Evolutionary conservation across 2,329 filamentous ascomycete genomes (phyloP), one percentile per base, ranked within the genome.

Genomic region (Nannizziopsis barbatae): DNA sequence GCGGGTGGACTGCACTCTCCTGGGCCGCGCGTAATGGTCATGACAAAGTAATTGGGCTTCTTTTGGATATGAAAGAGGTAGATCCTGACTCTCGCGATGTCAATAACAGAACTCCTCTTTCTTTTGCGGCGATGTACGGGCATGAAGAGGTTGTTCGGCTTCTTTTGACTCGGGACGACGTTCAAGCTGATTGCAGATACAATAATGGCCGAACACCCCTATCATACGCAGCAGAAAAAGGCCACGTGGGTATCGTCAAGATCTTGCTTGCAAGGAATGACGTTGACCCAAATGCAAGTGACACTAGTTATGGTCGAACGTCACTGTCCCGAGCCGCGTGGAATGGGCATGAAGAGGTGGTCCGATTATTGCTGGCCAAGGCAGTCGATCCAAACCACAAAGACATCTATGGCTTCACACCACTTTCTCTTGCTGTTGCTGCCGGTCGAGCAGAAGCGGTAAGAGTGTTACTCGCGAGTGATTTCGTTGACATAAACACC

Each of bases 291-390:
- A 45, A 58, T 10, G 61, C 61, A 45, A 58, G 58, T 31, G 65
- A 69, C 22, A 27, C 4, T 49, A 61, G 67, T 50, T 48, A 52
- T 11, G 61, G 62, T 5, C 67, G 64, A 64, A 62, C 57, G 22
- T 17, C 36, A 10, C 10, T 39, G 15, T 39, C 12, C 12, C 17
- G 15, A 10, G 36, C 36, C 5, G 36, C 22, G 22, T 27, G 22
- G 22, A 27, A 27, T 7, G 22, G 22, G 7, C 22, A 27, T 27
- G 22, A 27, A 27, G 22, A 27, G 3, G 22, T 27, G 22, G 7
- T 27, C 22, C 22, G 22, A 7, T 27, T 27, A 27, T 7, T 27
- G 3, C 22, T 27, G 7, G 7, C 4, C 22, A 27, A 27, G 22
- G 22, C 22, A 7, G 35, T 37, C 9, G 35, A 37, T 8, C n/a